phyloP scores from a whole-genome alignment of 1,139 yeast genomes.

The Pichia sp. region DNA sequence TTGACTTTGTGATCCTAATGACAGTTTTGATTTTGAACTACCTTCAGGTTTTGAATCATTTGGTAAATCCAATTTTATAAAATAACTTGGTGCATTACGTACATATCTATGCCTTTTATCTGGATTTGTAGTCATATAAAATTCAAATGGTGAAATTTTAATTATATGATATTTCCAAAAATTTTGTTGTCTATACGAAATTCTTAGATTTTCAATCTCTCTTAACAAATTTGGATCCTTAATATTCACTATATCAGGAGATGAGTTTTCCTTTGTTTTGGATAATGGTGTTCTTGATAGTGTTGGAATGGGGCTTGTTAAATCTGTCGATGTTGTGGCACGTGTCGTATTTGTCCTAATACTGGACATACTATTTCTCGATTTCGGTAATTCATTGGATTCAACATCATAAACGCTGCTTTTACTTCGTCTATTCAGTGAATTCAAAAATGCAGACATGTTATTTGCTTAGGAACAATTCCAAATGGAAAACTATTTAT shows the following conservation, averaged over 20 bases:
- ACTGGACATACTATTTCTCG: background rate
- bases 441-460: background rate
- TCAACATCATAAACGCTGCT: background rate
- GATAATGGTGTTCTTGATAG: conserved; percentile 6
- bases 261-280: background rate
- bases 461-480: too few relatives aligned
- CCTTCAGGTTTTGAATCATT: conserved; percentile 11
- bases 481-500: too few relatives aligned
- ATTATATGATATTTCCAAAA: conserved; percentile 61
- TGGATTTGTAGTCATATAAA: conserved; percentile 57
- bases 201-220: conserved; percentile 11
- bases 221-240: background rate
- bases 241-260: background rate
- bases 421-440: background rate
- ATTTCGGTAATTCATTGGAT: background rate
- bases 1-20: conserved; percentile 14
- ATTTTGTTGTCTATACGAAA: conserved; percentile 17
- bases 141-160: conserved; percentile 39
- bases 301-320: background rate
- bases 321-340: background rate
- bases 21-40: conserved; percentile 16
- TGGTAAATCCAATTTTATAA: conserved; percentile 36
- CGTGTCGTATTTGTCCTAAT: background rate
- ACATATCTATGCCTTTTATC: conserved; percentile 48
- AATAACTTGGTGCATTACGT: conserved; percentile 52